phyloP scores from a whole-genome alignment of 371 early-diverging fungal species.

The Mortierella sp. region DNA sequence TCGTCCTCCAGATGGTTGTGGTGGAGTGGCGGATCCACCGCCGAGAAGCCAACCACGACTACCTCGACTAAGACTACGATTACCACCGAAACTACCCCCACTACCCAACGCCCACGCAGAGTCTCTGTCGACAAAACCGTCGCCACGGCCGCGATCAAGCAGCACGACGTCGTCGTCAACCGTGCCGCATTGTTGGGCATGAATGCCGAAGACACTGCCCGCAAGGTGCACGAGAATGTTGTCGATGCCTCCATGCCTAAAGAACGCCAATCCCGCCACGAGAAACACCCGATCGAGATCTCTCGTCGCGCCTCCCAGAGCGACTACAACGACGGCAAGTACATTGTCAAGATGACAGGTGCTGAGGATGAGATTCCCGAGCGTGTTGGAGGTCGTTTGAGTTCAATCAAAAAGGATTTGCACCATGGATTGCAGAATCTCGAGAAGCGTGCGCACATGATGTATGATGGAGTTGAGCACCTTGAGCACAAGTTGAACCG shows the following conservation, averaged over 20 bases:
- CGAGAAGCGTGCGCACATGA: conserved; percentile 48
- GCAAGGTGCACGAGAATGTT: conserved; percentile 54
- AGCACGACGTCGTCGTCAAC: conserved; percentile 33
- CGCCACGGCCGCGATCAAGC: conserved; percentile 36
- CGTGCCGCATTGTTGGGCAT: conserved; percentile 17
- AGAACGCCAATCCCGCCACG: conserved; percentile 28
- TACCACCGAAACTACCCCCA: not conserved
- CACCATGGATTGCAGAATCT: conserved; percentile 41
- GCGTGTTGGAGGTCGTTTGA: conserved; percentile 20
- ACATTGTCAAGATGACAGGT: conserved; percentile 12
- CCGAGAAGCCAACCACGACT: not conserved
- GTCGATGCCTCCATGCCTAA: conserved; percentile 38
- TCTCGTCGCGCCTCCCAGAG: conserved; percentile 33
- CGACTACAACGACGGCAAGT: conserved; percentile 33
- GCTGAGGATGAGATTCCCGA: not conserved
- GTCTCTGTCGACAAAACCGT: conserved; percentile 39
- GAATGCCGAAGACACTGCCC: conserved; percentile 41
- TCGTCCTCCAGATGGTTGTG: conserved; percentile 45
- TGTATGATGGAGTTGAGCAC: conserved; percentile 51
- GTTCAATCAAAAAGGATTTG: conserved; percentile 17
- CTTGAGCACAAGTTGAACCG: conserved; percentile 42
- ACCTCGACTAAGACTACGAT: not conserved
- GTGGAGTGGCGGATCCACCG: conserved; percentile 22
- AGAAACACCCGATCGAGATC: conserved; percentile 30
- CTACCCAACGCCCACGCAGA: conserved; percentile 22